These are phyloP conservation scores for Cercis canadensis DNA, from an alignment of 306 rosid species.

Conservation along the genomic window DNA sequence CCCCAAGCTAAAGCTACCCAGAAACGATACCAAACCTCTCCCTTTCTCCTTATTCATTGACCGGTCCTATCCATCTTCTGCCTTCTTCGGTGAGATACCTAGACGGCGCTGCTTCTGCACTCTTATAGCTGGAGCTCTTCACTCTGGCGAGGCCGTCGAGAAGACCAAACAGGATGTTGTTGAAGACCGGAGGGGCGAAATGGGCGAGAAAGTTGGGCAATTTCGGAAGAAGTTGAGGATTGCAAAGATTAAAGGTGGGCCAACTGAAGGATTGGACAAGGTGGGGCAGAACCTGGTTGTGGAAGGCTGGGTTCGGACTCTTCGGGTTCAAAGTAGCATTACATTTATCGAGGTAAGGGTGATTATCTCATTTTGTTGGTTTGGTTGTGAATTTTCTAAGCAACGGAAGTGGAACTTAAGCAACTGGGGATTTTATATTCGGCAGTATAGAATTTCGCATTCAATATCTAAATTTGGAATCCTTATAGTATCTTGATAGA, in stretches of 20 bases:
- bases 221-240: constrained; percentile 86
- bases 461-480: background rate
- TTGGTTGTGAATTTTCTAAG: background rate
- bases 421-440: background rate
- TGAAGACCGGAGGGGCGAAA: constrained; percentile 27
- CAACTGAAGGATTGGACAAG: constrained; percentile 56
- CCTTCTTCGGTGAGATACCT: constrained; percentile 1
- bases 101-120: constrained; percentile 52
- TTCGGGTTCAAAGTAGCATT: constrained; percentile 78
- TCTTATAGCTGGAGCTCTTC: constrained; percentile 47
- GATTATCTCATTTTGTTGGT: background rate
- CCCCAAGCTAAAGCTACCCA: no score
- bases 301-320: constrained; percentile 88
- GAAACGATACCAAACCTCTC: constrained; percentile 25
- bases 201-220: constrained; percentile 52
- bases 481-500: background rate
- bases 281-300: constrained; percentile 65
- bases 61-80: constrained; percentile 22
- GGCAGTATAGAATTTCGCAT: background rate
- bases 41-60: constrained; percentile 35
- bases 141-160: constrained; percentile 54
- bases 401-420: background rate
- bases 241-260: constrained; percentile 63
- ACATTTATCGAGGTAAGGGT: constrained; percentile 77
- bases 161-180: constrained; percentile 35